Percentiles rank a stretch among this genome's conserved stretches.
phyloP scores from a whole-genome alignment of 129 eudicot species.

The Ambrosia trifida region DNA sequence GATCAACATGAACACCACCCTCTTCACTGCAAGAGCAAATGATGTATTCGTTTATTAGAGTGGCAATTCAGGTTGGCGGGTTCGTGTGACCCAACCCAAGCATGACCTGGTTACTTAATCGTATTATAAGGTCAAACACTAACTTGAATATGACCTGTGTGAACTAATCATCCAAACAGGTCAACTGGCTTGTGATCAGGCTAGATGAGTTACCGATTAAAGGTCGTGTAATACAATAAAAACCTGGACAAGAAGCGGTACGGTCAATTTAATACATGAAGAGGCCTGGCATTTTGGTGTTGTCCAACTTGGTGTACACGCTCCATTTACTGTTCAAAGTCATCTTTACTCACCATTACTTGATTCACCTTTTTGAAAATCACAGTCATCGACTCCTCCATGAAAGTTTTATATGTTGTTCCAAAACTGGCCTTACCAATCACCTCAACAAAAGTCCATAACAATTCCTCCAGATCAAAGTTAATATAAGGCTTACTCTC shows the following conservation, averaged over 20 bases:
- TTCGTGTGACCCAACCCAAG: no score
- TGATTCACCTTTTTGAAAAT: slow-evolving; percentile 71
- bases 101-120: no score
- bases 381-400: slow-evolving; percentile 68
- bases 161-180: not conserved
- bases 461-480: slow-evolving; percentile 75
- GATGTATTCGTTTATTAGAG: no score
- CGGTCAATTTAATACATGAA: slow-evolving; percentile 46
- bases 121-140: not conserved
- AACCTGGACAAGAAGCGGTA: not conserved
- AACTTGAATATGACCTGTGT: not conserved
- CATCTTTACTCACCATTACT: slow-evolving; percentile 46
- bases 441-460: slow-evolving; percentile 84
- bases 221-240: not conserved
- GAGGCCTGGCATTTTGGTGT: slow-evolving; percentile 65
- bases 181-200: not conserved
- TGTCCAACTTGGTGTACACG: slow-evolving; percentile 62
- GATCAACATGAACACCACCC: slow-evolving; percentile 58
- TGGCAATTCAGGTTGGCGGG: no score
- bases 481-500: slow-evolving; percentile 33
- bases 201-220: not conserved
- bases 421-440: slow-evolving; percentile 85
- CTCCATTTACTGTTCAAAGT: slow-evolving; percentile 78
- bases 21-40: slow-evolving; percentile 70
- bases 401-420: slow-evolving; percentile 66